These are phyloP conservation scores for Collybia sp. DNA, from an alignment of 768 basidiomycete species.

Conservation along the genomic window DNA sequence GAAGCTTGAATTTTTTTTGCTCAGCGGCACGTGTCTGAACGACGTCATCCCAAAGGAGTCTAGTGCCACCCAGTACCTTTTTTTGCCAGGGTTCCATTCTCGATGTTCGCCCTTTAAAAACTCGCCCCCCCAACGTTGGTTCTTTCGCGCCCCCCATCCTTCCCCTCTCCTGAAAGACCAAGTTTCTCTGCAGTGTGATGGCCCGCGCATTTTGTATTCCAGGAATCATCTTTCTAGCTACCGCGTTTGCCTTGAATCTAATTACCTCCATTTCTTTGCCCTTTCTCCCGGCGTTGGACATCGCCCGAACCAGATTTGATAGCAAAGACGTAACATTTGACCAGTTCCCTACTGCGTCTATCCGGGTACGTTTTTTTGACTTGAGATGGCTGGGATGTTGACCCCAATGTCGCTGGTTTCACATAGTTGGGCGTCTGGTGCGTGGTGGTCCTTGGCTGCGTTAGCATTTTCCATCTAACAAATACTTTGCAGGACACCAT, in stretches of 20 bases:
- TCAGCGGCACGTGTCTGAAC: too few species aligned
- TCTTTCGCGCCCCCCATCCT: too few species aligned
- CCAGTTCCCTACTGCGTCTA: background rate
- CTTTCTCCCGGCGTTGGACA: conserved; percentile 60
- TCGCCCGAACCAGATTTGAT: conserved; percentile 53
- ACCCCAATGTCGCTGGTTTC: conserved; percentile 3
- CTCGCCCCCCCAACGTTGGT: too few species aligned
- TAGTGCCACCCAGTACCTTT: too few species aligned
- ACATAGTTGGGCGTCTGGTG: conserved; percentile 71
- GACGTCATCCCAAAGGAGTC: too few species aligned
- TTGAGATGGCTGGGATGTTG: conserved; percentile 43
- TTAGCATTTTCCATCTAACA: background rate
- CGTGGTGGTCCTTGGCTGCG: conserved; percentile 7
- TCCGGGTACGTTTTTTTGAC: conserved; percentile 19
- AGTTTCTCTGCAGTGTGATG: conserved; percentile 4
- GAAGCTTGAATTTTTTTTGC: too few species aligned
- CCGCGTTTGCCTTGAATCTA: conserved; percentile 62
- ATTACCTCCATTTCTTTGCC: conserved; percentile 72
- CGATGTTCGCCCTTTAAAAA: too few species aligned
- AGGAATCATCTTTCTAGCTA: conserved; percentile 25
- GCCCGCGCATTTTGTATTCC: conserved; percentile 9
- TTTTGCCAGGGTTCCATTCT: too few species aligned
- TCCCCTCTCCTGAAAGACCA: too few species aligned
- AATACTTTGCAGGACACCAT: conserved; percentile 47
- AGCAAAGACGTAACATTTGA: conserved; percentile 17